These are phyloP conservation scores for Prosopis cineraria DNA, from an alignment of 306 rosid species.

Conservation along the genomic window DNA sequence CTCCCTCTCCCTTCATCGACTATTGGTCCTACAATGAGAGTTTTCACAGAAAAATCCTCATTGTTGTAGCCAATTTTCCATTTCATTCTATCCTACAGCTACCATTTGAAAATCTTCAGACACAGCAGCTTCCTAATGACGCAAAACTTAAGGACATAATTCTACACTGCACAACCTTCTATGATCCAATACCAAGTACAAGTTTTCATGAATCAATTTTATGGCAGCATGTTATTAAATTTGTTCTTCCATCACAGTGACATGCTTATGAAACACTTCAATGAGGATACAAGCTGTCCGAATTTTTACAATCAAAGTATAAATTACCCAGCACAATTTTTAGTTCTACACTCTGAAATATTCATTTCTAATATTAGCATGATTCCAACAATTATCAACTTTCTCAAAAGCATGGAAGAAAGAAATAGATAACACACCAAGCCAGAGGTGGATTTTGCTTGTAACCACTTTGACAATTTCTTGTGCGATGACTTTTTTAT, in stretches of 20 bases:
- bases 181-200: not conserved
- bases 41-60: not conserved
- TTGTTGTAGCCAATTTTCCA: constrained; percentile 1
- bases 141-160: not conserved
- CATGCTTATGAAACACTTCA: constrained; percentile 26
- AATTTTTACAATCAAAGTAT: not conserved
- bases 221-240: not conserved
- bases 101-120: constrained; percentile 1
- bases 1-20: not conserved
- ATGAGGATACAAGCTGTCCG: not conserved
- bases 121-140: not conserved
- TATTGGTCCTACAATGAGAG: not conserved
- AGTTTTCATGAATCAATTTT: constrained; percentile 14
- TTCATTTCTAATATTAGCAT: constrained; percentile 19
- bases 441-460: constrained; percentile 73
- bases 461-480: constrained; percentile 92
- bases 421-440: constrained; percentile 57
- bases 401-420: not conserved
- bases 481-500: constrained; percentile 90
- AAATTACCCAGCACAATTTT: constrained; percentile 1
- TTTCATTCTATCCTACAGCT: not conserved
- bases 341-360: not conserved
- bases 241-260: constrained; percentile 1
- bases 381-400: constrained; percentile 7
- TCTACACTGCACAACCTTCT: constrained; percentile 21